These are phyloP conservation scores for Phlebopus sp. DNA, from an alignment of 1,284 basidiomycete species.

Conservation along the genomic window DNA sequence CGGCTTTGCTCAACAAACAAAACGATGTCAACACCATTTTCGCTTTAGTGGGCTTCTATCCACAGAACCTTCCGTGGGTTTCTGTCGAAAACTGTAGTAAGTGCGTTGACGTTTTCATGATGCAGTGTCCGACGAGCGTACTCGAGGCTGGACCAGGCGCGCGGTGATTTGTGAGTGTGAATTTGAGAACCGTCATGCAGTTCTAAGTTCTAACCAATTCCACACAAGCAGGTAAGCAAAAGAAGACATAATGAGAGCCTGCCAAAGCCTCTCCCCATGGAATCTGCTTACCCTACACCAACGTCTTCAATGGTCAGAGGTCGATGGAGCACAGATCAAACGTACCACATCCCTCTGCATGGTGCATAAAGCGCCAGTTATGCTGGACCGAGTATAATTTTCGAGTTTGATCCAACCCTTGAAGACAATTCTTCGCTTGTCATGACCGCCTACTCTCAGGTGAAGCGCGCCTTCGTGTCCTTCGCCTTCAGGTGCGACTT, in stretches of 20 bases:
- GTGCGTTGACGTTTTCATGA: no score
- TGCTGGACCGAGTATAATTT: conserved; percentile 43
- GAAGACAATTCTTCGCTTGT: conserved; percentile 56
- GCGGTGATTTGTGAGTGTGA: no score
- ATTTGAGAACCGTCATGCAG: no score
- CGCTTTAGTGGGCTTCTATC: no score
- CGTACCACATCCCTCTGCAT: conserved; percentile 64
- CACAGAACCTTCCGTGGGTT: no score
- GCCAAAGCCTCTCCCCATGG: conserved; percentile 76
- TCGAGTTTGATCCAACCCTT: conserved; percentile 73
- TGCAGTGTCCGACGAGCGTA: no score
- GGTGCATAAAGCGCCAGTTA: conserved; percentile 58
- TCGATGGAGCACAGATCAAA: conserved; percentile 12
- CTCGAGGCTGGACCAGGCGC: no score
- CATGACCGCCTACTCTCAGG: conserved; percentile 64
- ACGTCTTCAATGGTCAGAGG: neutral
- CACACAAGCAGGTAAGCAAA: no score
- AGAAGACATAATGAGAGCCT: conserved; percentile 49
- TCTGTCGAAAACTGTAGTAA: no score
- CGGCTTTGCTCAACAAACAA: conserved; percentile 20
- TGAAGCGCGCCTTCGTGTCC: conserved; percentile 32
- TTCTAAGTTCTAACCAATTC: no score
- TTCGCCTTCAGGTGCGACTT: conserved; percentile 31
- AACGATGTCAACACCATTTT: no score
- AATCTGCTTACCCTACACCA: conserved; percentile 63